Base-by-base conservation (phyloP, 2,329 filamentous ascomycete species). In the Cytospora leucostoma region DNA sequence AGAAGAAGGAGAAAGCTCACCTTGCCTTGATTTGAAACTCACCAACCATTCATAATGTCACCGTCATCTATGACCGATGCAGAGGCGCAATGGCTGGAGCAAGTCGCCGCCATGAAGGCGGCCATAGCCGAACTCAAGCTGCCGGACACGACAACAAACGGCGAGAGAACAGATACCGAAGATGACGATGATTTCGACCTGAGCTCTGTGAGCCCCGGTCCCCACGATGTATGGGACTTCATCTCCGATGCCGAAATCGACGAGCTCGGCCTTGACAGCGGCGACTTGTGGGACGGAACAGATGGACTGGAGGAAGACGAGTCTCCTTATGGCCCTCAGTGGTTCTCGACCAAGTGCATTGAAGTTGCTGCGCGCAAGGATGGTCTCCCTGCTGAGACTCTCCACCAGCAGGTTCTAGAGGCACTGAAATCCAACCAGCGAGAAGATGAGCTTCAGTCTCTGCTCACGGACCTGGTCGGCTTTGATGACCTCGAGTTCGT, bases 401-500 rank as follows among this genome's bases (percentile, higher is more conserved):
- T 98, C 49, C 83, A 90, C 67, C 85, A 89, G 61, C 93, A 97
- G 73, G 85, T 98, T 40, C 77, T 87, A 47, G 89, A 91, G 6
- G 82, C 94, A 3, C 76, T 99, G 40, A 83, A 83, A 8, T 91
- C 92, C 5, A 77, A 79, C n/a, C 78, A 75, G 52, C 82, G 85
- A 37, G 90, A 97, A 63, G 91, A 96, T 63, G 92, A 96, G 75
- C 79, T 98, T n/a, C 94, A 98, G 74, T 93, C 93, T 72, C 87
- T 89, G 49, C 82, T 99, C 40, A 92, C 91, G 0, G 95, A 99
- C 70, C 85, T 97, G 51, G 82, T 99, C 65, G 95, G 96, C 0
- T 98, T 94, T 71, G 93, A 95, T 70, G 92, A 98, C 71, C 81
- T 99, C 19, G 94, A 99, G 68, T 88, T 99, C 70, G 89, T 98